These are phyloP conservation scores for Phaeosphaeriaceae sp. DNA, from an alignment of 2,329 filamentous ascomycete species.

Conservation along the genomic window DNA sequence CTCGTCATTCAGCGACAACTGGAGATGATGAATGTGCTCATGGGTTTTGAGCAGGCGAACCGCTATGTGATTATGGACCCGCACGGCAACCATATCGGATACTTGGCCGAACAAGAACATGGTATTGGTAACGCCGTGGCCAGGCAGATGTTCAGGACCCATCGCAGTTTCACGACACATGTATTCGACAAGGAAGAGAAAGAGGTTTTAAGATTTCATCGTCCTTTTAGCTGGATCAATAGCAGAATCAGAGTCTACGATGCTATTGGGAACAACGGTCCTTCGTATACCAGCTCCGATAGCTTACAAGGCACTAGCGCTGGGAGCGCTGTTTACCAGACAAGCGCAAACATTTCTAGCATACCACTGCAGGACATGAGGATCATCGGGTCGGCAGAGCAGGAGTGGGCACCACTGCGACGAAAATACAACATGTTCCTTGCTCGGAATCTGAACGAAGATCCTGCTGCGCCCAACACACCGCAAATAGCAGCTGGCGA, in stretches of 20 bases:
- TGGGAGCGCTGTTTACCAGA: slow-evolving; percentile 52
- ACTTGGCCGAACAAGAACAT: slow-evolving; percentile 69
- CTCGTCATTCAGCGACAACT: slow-evolving; percentile 69
- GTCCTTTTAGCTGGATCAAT: slow-evolving; percentile 70
- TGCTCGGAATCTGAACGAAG: slow-evolving; percentile 56
- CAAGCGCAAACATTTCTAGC: slow-evolving; percentile 60
- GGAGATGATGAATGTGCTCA: slow-evolving; percentile 70
- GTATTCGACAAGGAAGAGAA: slow-evolving; percentile 68
- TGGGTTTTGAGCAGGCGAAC: slow-evolving; percentile 72
- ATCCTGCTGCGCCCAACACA: slow-evolving; percentile 43
- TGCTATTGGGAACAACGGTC: slow-evolving; percentile 27
- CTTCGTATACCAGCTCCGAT: slow-evolving; percentile 48
- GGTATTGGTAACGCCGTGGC: slow-evolving; percentile 63
- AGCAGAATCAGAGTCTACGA: slow-evolving; percentile 57
- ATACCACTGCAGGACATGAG: slow-evolving; percentile 65
- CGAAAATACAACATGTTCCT: slow-evolving; percentile 71
- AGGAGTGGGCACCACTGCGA: slow-evolving; percentile 68
- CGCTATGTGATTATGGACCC: slow-evolving; percentile 71
- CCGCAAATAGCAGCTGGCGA: slow-evolving; percentile 52
- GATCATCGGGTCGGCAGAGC: slow-evolving; percentile 68
- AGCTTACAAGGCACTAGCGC: slow-evolving; percentile 55
- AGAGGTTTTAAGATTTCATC: slow-evolving; percentile 67
- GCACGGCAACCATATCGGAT: slow-evolving; percentile 68
- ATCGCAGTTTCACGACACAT: slow-evolving; percentile 69
- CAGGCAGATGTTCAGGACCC: slow-evolving; percentile 67